Evolutionary conservation across 2,329 filamentous ascomycete genomes (phyloP).

Genomic region (Sporothrix mexicana): DNA sequence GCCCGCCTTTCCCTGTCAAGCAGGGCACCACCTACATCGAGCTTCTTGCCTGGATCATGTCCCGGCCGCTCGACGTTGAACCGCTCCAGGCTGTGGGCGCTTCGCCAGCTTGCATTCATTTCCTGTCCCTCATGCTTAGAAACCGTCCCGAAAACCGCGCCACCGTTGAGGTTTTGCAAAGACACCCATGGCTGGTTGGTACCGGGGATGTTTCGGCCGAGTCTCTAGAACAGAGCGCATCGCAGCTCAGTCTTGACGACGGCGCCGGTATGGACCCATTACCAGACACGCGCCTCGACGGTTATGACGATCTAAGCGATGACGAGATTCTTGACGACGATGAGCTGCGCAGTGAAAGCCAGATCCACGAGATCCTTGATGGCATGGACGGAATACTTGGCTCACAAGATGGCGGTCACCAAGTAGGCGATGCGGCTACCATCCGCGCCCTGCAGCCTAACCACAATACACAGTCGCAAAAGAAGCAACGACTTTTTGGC

Average conservation of each 20-base stretch:
- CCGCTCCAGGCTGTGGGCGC: slow-evolving; percentile 66
- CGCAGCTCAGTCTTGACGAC: slow-evolving; percentile 68
- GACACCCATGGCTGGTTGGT: slow-evolving; percentile 73
- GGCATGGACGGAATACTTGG: slow-evolving; percentile 54
- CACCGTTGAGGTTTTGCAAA: slow-evolving; percentile 71
- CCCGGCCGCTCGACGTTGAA: slow-evolving; percentile 67
- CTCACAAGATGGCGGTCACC: slow-evolving; percentile 74
- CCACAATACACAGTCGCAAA: neutral
- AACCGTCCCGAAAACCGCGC: slow-evolving; percentile 79
- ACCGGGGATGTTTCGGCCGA: slow-evolving; percentile 58
- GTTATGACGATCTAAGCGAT: slow-evolving; percentile 37
- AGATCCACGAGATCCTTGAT: slow-evolving; percentile 44
- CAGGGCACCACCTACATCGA: slow-evolving; percentile 77
- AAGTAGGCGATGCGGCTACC: slow-evolving; percentile 49
- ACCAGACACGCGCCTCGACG: slow-evolving; percentile 28
- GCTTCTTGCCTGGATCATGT: slow-evolving; percentile 88
- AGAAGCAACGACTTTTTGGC: slow-evolving; percentile 55
- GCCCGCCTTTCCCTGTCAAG: slow-evolving; percentile 80
- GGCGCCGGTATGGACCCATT: slow-evolving; percentile 39
- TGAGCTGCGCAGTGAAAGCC: slow-evolving; percentile 43
- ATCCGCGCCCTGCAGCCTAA: neutral
- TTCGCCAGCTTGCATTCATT: slow-evolving; percentile 72
- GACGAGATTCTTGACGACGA: slow-evolving; percentile 44
- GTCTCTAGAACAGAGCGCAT: slow-evolving; percentile 63
- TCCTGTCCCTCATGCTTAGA: slow-evolving; percentile 79